A percentile compares a stretch with the other conserved stretches of the same genome.
Evolutionary conservation across 2,329 filamentous ascomycete genomes (phyloP).

Genomic region (Colletotrichum truncatum): DNA sequence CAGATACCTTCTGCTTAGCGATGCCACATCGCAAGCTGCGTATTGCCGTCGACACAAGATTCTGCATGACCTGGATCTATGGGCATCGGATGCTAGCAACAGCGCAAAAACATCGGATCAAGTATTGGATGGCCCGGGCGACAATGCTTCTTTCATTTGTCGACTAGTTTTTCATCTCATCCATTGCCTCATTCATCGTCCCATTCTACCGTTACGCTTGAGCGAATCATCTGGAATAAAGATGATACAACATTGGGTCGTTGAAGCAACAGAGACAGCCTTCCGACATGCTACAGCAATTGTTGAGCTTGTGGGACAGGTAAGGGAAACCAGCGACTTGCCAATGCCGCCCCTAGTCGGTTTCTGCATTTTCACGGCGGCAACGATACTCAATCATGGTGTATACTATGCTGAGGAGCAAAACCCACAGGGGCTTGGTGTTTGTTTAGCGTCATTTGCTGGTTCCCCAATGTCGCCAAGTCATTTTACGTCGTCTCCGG

Average conservation of each 20-base stretch:
- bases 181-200: conserved; percentile 22
- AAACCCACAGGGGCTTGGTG: neutral
- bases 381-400: conserved; percentile 3
- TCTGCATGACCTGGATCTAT: conserved; percentile 13
- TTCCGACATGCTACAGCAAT: conserved; percentile 22
- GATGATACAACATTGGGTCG: conserved; percentile 19
- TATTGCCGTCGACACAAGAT: conserved; percentile 23
- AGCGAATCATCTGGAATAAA: conserved; percentile 7
- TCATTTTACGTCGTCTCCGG: neutral
- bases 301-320: neutral
- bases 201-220: conserved; percentile 3
- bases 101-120: neutral
- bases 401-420: conserved; percentile 2
- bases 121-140: neutral
- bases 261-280: conserved; percentile 7
- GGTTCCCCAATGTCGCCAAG: conserved; percentile 13
- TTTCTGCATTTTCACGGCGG: conserved; percentile 21
- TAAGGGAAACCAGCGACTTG: neutral
- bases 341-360: conserved; percentile 11
- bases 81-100: neutral
- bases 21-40: conserved; percentile 1
- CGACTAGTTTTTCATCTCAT: conserved; percentile 10
- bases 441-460: conserved; percentile 1
- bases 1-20: conserved; percentile 11
- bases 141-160: neutral